phyloP scores from a whole-genome alignment of 306 rosid species.

The Cucurbita ficifolia region DNA sequence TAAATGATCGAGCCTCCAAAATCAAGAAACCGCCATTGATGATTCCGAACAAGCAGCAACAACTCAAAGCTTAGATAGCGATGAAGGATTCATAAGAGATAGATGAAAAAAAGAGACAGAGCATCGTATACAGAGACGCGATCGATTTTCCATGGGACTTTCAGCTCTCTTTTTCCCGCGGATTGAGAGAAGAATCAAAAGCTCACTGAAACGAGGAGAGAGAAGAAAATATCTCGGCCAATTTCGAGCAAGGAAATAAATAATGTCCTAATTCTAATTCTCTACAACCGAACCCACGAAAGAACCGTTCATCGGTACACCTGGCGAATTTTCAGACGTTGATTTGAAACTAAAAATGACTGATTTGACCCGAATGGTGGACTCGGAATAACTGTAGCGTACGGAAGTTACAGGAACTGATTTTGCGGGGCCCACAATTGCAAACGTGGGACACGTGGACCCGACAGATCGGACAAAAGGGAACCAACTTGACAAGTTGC shows the following conservation, averaged over 20 bases:
- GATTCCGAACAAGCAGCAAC: background rate
- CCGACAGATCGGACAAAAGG: background rate
- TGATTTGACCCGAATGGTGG: background rate
- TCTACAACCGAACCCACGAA: background rate
- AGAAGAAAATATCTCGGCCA: slow-evolving; percentile 5
- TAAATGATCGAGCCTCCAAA: background rate
- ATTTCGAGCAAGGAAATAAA: background rate
- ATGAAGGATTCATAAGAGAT: background rate
- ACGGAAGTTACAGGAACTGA: background rate
- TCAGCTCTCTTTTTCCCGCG: background rate
- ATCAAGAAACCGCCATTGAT: background rate
- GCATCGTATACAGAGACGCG: background rate
- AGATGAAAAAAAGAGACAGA: background rate
- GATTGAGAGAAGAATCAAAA: background rate
- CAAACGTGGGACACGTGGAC: background rate
- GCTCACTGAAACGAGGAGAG: background rate
- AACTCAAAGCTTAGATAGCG: background rate
- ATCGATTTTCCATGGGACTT: background rate
- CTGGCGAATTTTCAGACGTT: background rate
- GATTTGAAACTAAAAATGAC: background rate
- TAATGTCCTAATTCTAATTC: background rate
- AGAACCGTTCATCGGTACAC: too few species aligned
- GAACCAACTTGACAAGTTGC: background rate
- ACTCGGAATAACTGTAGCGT: background rate
- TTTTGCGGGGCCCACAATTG: background rate